phyloP scores from a whole-genome alignment of 768 basidiomycete species.

The Collybiopsis luxurians region DNA sequence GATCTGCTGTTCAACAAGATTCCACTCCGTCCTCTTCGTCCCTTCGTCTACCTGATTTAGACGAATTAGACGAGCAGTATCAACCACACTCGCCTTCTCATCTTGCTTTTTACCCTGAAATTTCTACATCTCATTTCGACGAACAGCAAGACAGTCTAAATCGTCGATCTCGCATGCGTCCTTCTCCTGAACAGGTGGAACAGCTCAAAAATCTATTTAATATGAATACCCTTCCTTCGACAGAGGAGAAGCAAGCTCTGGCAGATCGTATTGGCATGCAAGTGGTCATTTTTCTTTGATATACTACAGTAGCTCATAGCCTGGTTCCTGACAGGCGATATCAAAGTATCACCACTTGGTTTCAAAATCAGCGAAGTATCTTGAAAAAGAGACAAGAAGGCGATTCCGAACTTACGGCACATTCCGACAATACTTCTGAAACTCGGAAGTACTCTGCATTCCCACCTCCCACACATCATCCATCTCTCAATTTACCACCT shows the following conservation, averaged over 20 bases:
- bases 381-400: slow-evolving; percentile 72
- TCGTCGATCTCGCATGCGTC: slow-evolving; percentile 63
- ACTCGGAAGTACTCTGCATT: slow-evolving; percentile 43
- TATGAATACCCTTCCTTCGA: slow-evolving; percentile 62
- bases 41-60: slow-evolving; percentile 32
- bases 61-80: slow-evolving; percentile 49
- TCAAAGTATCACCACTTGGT: slow-evolving; percentile 84
- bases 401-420: slow-evolving; percentile 32
- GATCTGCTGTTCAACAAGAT: slow-evolving; percentile 25
- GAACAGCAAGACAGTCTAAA: slow-evolving; percentile 50
- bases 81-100: slow-evolving; percentile 29
- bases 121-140: slow-evolving; percentile 48
- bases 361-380: slow-evolving; percentile 81
- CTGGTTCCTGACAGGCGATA: slow-evolving; percentile 51
- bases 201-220: slow-evolving; percentile 67
- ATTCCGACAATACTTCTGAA: slow-evolving; percentile 26
- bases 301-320: slow-evolving; percentile 3
- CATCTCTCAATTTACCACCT: slow-evolving; percentile 24
- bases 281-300: slow-evolving; percentile 26
- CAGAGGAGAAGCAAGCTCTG: slow-evolving; percentile 63
- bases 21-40: slow-evolving; percentile 25
- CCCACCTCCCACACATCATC: slow-evolving; percentile 31
- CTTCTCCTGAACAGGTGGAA: slow-evolving; percentile 62
- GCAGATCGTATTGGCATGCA: slow-evolving; percentile 75
- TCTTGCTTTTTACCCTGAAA: slow-evolving; percentile 38